Base-by-base conservation (phyloP, 805 yeast genomes). In the Clavispora vitiphila region DNA sequence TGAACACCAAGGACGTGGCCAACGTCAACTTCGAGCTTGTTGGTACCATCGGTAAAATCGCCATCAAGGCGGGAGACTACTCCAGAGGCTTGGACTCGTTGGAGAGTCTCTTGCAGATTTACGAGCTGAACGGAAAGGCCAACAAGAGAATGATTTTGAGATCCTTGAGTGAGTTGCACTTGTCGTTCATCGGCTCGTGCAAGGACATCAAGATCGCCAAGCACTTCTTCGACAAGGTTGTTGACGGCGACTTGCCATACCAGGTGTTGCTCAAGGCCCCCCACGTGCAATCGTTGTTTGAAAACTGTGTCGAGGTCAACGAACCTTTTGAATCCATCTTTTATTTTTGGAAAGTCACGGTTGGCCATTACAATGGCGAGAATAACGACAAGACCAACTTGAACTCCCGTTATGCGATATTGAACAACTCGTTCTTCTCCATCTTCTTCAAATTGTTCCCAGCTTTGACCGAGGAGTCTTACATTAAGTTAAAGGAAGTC, bases 141-240 rank as follows among this genome's bases (percentile, higher is more conserved):
- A 43, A 41, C 35, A 34, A 30, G 24, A 29, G 27, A 12, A 57
- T 40, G 69, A 67, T 60, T 64, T 50, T 69, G 53, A 72, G 80
- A 39, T 74, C 81, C 24, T 67, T 84, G 61, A 75, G 83, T 25
- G 86, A 83, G 62, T 81, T 86, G 36, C 95, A 86, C 65, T 70
- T 85, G 46, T 72, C 83, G 3, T 86, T 86, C 53, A 82, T 86
- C 56, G 93, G 95, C 35, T 79, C 77, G 50, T 83, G 88, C 60
- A 78, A 77, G 56, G 89, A 86, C 56, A 71, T 84, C 41, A 69
- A 69, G 32, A 81, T 86, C 35, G 86, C 95, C 4, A 78, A 77
- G 55, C 76, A 79, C 31, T 86, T 86, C 54, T 86, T 83, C 60
- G 81, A 80, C 51, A 84, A 82, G 59, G 91, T 87, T 3, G 69